phyloP scores from a whole-genome alignment of 78 protist species.

The slime mould (Dictyostelium discoideum) region dicty_2.7 NC_007090.3:911001-911500 shows the following conservation, averaged over 20 bases:
- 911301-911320: neutral
- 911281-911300: neutral
- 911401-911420: no score
- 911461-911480: neutral
- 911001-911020: neutral
- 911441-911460: neutral
- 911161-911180: neutral
- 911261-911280: neutral
- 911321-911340: neutral
- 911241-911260: neutral
- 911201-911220: neutral
- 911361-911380: no score
- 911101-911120: no score
- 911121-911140: neutral
- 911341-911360: neutral
- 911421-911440: no score
- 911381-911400: no score
- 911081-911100: no score
- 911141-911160: constrained; percentile 7
- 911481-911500: no score
- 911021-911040: no score
- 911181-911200: neutral
- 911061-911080: no score
- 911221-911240: neutral
- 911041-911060: no score